Percentiles rank a stretch among this genome's conserved stretches.
phyloP scores from a whole-genome alignment of 176 grass and related monocot species.

The Cymbopogon citratus region DNA sequence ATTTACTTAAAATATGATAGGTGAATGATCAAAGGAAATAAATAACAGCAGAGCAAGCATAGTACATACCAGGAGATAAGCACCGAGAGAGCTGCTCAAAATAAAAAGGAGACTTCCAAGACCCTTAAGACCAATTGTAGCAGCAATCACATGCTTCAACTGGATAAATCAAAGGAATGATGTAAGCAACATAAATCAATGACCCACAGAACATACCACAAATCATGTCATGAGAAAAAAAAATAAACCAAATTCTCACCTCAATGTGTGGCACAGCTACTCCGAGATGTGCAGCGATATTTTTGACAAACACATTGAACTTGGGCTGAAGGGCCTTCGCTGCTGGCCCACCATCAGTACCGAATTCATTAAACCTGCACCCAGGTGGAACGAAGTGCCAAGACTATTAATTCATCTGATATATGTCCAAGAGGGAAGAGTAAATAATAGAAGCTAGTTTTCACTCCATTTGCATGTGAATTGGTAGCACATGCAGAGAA shows the following conservation, averaged over 20 bases:
- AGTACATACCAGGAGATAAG: conserved; percentile 72
- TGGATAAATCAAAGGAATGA: conserved; percentile 34
- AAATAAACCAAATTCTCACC: conserved; percentile 22
- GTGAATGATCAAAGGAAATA: background rate
- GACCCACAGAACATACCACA: background rate
- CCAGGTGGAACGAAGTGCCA: background rate
- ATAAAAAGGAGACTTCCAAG: conserved; percentile 92
- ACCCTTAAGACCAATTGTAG: conserved; percentile 73
- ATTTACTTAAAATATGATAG: background rate
- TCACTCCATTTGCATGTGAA: background rate
- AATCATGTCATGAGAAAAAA: background rate
- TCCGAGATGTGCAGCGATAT: conserved; percentile 54
- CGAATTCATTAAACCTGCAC: conserved; percentile 80
- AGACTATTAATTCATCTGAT: background rate
- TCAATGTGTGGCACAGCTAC: conserved; percentile 65
- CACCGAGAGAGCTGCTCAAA: conserved; percentile 75
- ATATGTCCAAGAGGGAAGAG: background rate
- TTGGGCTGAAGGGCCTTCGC: conserved; percentile 76
- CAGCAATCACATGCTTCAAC: conserved; percentile 74
- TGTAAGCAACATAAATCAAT: conserved; percentile 2
- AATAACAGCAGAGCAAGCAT: background rate
- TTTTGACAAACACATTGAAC: conserved; percentile 53
- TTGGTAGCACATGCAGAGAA: background rate
- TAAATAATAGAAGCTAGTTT: background rate
- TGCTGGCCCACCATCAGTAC: conserved; percentile 75